A percentile compares a stretch with the other conserved stretches of the same genome.
These are phyloP conservation scores for Lasiodiplodia sp. DNA, from an alignment of 2,329 filamentous ascomycete species.

Conservation along the genomic window DNA sequence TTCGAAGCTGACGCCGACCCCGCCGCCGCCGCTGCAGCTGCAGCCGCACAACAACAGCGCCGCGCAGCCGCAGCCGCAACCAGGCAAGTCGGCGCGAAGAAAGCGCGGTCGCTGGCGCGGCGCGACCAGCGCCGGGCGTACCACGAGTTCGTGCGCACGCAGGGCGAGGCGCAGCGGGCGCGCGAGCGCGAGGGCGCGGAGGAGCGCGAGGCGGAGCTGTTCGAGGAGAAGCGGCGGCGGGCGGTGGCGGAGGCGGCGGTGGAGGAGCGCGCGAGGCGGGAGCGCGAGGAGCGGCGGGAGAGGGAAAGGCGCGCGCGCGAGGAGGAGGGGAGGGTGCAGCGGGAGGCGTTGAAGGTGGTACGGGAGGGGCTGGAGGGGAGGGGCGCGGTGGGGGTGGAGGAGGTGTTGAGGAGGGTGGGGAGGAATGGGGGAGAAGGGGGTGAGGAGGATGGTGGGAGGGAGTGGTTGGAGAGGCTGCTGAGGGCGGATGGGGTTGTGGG, in stretches of 20 bases:
- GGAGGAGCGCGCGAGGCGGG: constrained; percentile 48
- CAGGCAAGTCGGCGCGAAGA: constrained; percentile 55
- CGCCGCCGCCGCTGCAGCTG: constrained; percentile 42
- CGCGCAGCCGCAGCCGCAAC: constrained; percentile 34
- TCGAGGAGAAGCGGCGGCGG: constrained; percentile 50
- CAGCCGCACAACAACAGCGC: constrained; percentile 37
- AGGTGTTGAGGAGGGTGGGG: constrained; percentile 51
- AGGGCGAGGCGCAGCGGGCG: constrained; percentile 55
- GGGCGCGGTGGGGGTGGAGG: constrained; percentile 46
- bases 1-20: not conserved
- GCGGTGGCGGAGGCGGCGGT: constrained; percentile 53
- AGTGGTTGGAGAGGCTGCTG: constrained; percentile 54
- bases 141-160: constrained; percentile 58
- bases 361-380: constrained; percentile 34
- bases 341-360: constrained; percentile 44
- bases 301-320: constrained; percentile 47
- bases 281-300: constrained; percentile 49
- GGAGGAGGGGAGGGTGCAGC: constrained; percentile 41
- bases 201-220: constrained; percentile 53
- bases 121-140: constrained; percentile 54
- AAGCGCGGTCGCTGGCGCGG: constrained; percentile 56
- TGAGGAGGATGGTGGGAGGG: constrained; percentile 23
- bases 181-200: constrained; percentile 52
- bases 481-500: constrained; percentile 50
- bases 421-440: constrained; percentile 37